Evolutionary conservation across 169 alveolate genomes (phyloP).

Genomic region (Plasmodium cynomolgi): DNA sequence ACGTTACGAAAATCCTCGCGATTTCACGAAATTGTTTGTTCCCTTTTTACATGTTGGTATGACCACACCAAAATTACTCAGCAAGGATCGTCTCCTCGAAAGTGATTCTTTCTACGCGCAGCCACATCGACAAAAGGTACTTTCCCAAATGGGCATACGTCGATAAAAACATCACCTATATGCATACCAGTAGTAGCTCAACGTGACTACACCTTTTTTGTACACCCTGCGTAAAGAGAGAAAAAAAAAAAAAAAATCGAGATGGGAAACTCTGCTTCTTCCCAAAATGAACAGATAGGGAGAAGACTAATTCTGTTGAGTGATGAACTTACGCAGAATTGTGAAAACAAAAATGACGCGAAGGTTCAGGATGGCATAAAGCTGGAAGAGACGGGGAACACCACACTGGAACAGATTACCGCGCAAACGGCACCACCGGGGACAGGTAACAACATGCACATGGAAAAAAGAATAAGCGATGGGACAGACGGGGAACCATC

Average conservation of each 20-base stretch:
- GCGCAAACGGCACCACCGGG: not conserved
- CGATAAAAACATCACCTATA: not conserved
- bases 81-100: not conserved
- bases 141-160: not conserved
- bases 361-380: not conserved
- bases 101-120: not conserved
- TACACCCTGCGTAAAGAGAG: not conserved
- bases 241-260: slow-evolving; percentile 4
- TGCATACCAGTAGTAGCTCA: not conserved
- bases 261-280: slow-evolving; percentile 53
- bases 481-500: not conserved
- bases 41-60: not conserved
- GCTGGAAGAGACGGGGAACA: not conserved
- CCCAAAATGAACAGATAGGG: not conserved
- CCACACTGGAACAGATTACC: not conserved
- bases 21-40: not conserved
- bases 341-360: not conserved
- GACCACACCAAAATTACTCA: not conserved
- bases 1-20: not conserved
- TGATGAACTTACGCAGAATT: slow-evolving; percentile 15
- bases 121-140: not conserved
- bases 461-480: not conserved
- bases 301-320: slow-evolving; percentile 25
- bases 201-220: not conserved
- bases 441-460: not conserved